phyloP scores from a whole-genome alignment of 1,139 yeast genomes.

The Saccharomyces hybrid region DNA sequence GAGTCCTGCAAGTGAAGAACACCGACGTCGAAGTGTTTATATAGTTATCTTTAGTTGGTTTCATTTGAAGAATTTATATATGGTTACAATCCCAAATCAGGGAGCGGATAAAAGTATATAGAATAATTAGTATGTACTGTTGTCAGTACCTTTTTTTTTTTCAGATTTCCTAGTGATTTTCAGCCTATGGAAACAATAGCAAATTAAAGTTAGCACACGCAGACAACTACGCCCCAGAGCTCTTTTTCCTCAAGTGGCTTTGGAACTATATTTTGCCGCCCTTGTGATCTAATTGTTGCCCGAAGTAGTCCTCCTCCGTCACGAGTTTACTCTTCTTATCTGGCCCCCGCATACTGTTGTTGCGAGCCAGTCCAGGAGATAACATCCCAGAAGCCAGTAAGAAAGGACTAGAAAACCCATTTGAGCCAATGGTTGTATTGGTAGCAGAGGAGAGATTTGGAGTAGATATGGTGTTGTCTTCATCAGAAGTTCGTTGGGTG shows the following conservation, averaged over 20 bases:
- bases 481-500: conserved; percentile 4
- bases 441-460: conserved; percentile 6
- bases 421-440: conserved; percentile 12
- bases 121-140: neutral
- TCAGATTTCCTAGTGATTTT: neutral
- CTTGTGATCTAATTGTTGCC: neutral
- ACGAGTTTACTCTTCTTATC: neutral
- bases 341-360: conserved; percentile 7
- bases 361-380: conserved; percentile 36
- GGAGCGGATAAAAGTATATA: neutral
- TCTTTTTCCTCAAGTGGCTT: neutral
- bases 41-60: neutral
- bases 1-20: neutral
- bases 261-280: neutral
- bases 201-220: neutral
- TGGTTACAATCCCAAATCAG: neutral
- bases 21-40: neutral
- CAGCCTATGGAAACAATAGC: neutral
- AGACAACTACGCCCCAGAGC: neutral
- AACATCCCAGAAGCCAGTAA: conserved; percentile 49
- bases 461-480: conserved; percentile 5
- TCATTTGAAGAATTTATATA: neutral
- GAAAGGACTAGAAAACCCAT: conserved; percentile 56
- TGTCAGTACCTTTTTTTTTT: neutral
- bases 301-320: neutral